Evolutionary conservation across 2,329 filamentous ascomycete species (phyloP), one percentile per base, ranked within the genome.

Genomic region (Tolypocladium tundrense): DNA sequence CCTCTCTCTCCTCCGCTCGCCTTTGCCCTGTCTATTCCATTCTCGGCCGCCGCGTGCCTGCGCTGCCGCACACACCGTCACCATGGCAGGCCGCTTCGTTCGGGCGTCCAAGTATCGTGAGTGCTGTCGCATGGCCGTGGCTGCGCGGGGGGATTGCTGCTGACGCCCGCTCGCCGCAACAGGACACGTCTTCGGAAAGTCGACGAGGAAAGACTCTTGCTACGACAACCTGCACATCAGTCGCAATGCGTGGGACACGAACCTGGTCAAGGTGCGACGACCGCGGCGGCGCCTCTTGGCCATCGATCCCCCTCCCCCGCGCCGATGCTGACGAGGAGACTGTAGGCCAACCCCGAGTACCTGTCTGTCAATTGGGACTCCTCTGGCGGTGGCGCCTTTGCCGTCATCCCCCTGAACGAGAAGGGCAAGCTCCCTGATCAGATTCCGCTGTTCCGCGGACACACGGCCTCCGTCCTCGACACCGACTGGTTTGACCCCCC

Each of bases 211-310:
- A 84, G 94, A 99, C 74, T 90, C 90, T 83, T 97, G 92, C 81
- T 99, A 97, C 78, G 94, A 99, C 76, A 97, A 97, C 75, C 80
- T 99, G 66, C 90, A 91, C 72, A 91, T 99, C 75, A 97, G 91
- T 70, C 90, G 88, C 76, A 99, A 99, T 86, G 94, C 94, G 58
- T 99, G 94, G 94, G 94, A 99, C 75, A 97, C 92, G 69, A 99
- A 99, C 78, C 79, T 99, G 70, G 84, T 97, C 77, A 97, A 97
- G 88, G 91, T 95, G 74, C 73, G 81, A 58, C 13, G 81, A 58
- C 13, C 33, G 33, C 48, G 9, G 48, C 48, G 31, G 31, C 48
- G 21, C 21, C 48, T 19, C 10, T 21, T 24, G 16, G 9, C 48
- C 8, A 7, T 21, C 19, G 10, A 8, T 2, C 27, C 31, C 48